A percentile compares a stretch with the other conserved stretches of the same genome.
phyloP scores from a whole-genome alignment of 2,329 filamentous ascomycete genomes.

The Pseudogymnoascus sp. region DNA sequence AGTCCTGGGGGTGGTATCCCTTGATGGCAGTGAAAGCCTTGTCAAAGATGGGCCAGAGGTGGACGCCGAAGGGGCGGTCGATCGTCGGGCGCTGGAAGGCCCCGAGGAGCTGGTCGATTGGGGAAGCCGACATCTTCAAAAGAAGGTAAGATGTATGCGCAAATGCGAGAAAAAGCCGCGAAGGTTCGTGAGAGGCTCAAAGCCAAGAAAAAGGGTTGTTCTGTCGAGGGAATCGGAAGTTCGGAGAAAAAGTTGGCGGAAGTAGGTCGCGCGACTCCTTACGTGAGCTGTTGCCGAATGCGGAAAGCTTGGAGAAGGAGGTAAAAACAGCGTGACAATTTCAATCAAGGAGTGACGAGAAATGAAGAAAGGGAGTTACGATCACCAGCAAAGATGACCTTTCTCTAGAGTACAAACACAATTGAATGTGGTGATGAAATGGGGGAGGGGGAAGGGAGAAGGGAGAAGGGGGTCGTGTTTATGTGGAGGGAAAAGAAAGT shows the following conservation, averaged over 20 bases:
- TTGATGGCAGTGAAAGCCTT: constrained; percentile 69
- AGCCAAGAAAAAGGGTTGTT: constrained; percentile 14
- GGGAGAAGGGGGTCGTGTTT: constrained; percentile 21
- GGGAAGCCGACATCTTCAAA: constrained; percentile 12
- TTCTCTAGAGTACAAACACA: constrained; percentile 15
- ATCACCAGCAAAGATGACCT: constrained; percentile 18
- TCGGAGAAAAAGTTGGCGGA: constrained; percentile 10
- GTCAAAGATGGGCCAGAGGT: constrained; percentile 91
- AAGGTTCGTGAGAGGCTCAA: constrained; percentile 10
- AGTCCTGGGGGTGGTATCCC: constrained; percentile 80
- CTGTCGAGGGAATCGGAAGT: constrained; percentile 13
- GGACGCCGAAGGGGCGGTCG: constrained; percentile 84
- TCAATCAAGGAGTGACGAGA: constrained; percentile 37
- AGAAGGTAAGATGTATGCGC: background rate
- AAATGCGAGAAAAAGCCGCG: background rate
- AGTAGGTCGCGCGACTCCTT: constrained; percentile 12
- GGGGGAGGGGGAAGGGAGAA: constrained; percentile 29
- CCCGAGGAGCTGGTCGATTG: constrained; percentile 34
- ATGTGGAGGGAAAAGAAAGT: constrained; percentile 27
- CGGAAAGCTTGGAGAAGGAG: constrained; percentile 8
- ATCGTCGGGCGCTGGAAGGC: constrained; percentile 67
- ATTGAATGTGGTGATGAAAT: constrained; percentile 22
- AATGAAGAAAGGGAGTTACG: constrained; percentile 14
- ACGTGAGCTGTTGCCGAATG: constrained; percentile 8
- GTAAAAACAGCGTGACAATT: constrained; percentile 15